Base-by-base conservation (phyloP, 2,329 filamentous ascomycete genomes). In the Colletotrichum echinochloae region DNA sequence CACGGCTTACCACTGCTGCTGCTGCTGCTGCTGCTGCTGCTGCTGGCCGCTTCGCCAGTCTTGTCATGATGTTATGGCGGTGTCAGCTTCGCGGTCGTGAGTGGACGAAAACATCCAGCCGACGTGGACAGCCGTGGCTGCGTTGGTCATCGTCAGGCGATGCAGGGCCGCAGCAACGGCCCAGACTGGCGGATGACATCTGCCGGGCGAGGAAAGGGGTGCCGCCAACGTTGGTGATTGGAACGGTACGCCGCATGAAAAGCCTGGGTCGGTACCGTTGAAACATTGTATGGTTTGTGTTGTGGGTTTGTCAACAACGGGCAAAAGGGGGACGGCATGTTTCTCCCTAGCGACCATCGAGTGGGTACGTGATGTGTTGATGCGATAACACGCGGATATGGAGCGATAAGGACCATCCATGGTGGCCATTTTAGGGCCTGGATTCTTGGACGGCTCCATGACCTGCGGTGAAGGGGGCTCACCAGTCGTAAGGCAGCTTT, bases 391-490 rank as follows among this genome's bases (percentile, higher is more conserved):
- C 37, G 48, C 48, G 41, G 35, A 44, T 44, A 41, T 54, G 35
- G n/a, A 54, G 48, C 60, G 60, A 62, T 62, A 54, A 54, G 60
- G 48, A 26, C 60, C 60, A 33, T 23, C 6, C 6, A 1, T 16
- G 12, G 7, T 23, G 46, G 60, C 48, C 59, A 35, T 39, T 44
- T 20, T 7, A 33, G 48, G 60, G 46, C 48, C 49, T 37, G 41
- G 48, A 54, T 44, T n/a, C 48, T 44, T 26, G 35, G 23, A 52
- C 28, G 44, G 44, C 51, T 60, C 48, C 64, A 60, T 71, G 68
- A 68, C 68, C 68, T 71, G 68, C 68, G 68, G 68, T 71, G 68
- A 70, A 54, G 51, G 67, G 55, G 56, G 51, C 37, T 62, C 55
- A 39, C 35, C 54, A 41, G n/a, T 48, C 44, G 11, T 52, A 23